phyloP scores from a whole-genome alignment of 345 rosid species.

The Rhizophora mangle region DNA sequence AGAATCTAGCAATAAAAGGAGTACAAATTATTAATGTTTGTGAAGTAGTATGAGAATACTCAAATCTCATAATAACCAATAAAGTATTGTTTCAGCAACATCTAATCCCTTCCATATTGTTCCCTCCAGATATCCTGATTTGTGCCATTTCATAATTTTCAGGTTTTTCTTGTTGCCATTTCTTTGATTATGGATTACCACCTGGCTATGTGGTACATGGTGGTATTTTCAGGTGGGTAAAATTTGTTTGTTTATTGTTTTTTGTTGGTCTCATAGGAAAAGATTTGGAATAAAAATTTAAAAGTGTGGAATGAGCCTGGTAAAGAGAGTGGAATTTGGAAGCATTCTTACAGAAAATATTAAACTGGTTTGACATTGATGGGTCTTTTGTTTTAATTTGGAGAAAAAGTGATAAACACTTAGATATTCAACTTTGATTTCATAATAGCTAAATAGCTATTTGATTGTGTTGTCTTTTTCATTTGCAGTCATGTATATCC shows the following conservation, averaged over 20 bases:
- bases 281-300: no score
- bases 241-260: not conserved
- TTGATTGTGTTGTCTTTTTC: constrained; percentile 8
- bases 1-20: no score
- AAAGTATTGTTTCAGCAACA: not conserved
- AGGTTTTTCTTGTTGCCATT: constrained; percentile 70
- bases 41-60: no score
- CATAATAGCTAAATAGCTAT: not conserved
- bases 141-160: constrained; percentile 19
- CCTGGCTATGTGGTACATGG: constrained; percentile 59
- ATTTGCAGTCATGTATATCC: constrained; percentile 58
- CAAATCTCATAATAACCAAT: no score
- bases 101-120: not conserved
- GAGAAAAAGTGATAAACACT: not conserved
- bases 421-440: not conserved
- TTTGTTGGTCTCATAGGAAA: no score
- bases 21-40: no score
- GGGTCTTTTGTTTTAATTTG: not conserved
- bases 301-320: no score
- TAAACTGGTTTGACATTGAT: not conserved
- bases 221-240: constrained; percentile 58
- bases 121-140: constrained; percentile 12
- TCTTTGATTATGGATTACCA: constrained; percentile 66
- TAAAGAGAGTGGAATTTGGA: no score
- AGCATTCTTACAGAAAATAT: no score